These are phyloP conservation scores for Saccharomycopsis hybrid DNA, from an alignment of 1,139 yeast genomes.

Conservation along the genomic window DNA sequence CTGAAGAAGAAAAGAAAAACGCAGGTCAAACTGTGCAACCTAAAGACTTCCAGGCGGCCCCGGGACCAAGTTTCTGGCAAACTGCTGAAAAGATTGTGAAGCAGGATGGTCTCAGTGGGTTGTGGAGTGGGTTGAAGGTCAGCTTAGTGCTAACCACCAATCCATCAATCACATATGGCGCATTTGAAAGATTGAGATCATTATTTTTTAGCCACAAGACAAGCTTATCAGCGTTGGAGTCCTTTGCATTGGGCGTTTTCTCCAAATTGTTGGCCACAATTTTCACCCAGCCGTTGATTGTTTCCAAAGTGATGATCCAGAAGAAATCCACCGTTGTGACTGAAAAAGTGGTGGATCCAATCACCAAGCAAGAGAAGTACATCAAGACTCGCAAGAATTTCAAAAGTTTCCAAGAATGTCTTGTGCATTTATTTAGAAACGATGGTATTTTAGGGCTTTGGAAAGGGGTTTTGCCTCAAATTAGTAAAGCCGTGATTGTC, in stretches of 20 bases:
- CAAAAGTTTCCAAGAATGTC: conserved; percentile 47
- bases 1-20: neutral
- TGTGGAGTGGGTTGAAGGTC: conserved; percentile 84
- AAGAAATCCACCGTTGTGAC: conserved; percentile 32
- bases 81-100: conserved; percentile 48
- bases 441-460: conserved; percentile 56
- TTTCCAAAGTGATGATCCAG: conserved; percentile 77
- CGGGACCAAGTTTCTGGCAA: conserved; percentile 36
- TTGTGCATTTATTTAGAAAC: conserved; percentile 39
- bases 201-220: conserved; percentile 37
- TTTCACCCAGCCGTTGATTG: conserved; percentile 79
- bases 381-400: conserved; percentile 29
- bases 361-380: conserved; percentile 21
- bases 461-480: conserved; percentile 79
- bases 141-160: conserved; percentile 72
- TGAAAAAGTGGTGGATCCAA: conserved; percentile 28
- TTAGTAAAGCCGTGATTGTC: conserved; percentile 74
- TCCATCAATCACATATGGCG: conserved; percentile 85
- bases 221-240: conserved; percentile 53
- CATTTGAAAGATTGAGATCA: conserved; percentile 64
- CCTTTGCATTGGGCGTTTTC: conserved; percentile 68
- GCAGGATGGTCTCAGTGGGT: conserved; percentile 62
- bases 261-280: conserved; percentile 79
- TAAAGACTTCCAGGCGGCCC: neutral
- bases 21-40: neutral